Evolutionary conservation across 2,329 filamentous ascomycete species (phyloP), one percentile per base, ranked within the genome.

Genomic region (Colletotrichum kahawae): DNA sequence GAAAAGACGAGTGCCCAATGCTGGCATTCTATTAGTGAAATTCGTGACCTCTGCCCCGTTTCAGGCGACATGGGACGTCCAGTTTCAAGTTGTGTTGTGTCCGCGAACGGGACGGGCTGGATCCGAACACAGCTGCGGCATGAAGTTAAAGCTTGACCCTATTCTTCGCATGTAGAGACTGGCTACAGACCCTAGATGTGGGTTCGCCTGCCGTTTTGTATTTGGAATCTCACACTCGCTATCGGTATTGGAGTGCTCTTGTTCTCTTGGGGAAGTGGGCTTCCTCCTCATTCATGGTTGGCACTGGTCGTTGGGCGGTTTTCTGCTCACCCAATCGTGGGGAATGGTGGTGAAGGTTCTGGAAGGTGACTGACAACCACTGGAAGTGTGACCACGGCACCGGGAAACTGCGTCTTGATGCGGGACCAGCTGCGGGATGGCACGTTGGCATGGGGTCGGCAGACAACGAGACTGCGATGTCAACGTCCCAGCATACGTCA

Each of bases 41-140:
- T 18, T 16, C 33, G 29, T 64, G 63, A 36, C 51, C 33, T 72
- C 31, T 68, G 56, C 54, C 59, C 57, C 72, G 79, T 81, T 80
- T 81, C 79, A 80, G 80, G 56, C 67, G 75, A 72, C 62, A 57
- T 62, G 57, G 43, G 29, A 74, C 36, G 43, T 65, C 60, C 63
- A 71, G 80, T 81, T 81, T 81, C 80, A 81, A 34, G 71, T 79
- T 75, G 73, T 60, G 63, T 70, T 64, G 76, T 68, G 75, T 62
- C 71, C 77, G 69, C 70, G 72, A 79, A 78, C 79, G 80, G 80
- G 79, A 81, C 76, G 76, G 77, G 51, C 57, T 76, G 74, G 75
- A 77, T 79, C 79, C 79, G 74, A 74, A 66, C 54, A 38, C 10
- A 69, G 21, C 27, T 71, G 67, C 54, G 71, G 74, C 74, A 75